Base-by-base conservation (phyloP, 805 yeast species). In the Metschnikowia picachoensis region DNA sequence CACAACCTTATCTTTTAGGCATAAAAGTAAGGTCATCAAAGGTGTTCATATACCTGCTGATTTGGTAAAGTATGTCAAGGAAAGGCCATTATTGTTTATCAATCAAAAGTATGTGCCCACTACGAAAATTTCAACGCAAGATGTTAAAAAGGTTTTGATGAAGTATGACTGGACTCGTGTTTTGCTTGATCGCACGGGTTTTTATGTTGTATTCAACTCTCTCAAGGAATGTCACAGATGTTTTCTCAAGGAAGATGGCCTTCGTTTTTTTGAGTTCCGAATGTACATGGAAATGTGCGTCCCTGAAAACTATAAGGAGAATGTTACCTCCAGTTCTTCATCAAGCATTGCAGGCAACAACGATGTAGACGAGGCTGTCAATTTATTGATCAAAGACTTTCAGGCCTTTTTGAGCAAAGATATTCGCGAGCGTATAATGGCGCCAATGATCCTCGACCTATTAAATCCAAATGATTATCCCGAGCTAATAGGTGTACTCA, bases 361-460 rank as follows among this genome's bases (percentile, higher is more conserved):
- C 47, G 71, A 79, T 1, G 66, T 82, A 2, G 78, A 77, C 15
- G 87, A 82, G 39, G 84, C 96, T 0, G 72, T 78, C 1, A 66
- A 74, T 17, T 65, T 75, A 43, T 67, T 90, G 39, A 60, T 82
- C 25, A 79, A 77, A 45, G 96, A 89, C 52, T 72, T 89, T 41
- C 79, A 79, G 48, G 67, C 70, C 10, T 80, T 82, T 39, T 61
- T 89, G 37, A 67, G 80, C 16, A 83, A 84, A 49, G 95, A 89
- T 64, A 77, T 89, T 20, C 73, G 86, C 53, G 92, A 82, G 57
- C 77, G 88, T 49, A 66, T 86, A 3, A 76, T 87, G 20, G 90
- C 86, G 0, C 88, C 94, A 0, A 72, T 75, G 1, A 77, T 89
- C 14, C 70, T 85, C 44, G 82, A 82, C 29, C 64, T 76, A 15